Percentiles rank a stretch among this genome's conserved stretches.
phyloP scores from a whole-genome alignment of 1,284 basidiomycete genomes.

The Mrakiaceae sp. region DNA sequence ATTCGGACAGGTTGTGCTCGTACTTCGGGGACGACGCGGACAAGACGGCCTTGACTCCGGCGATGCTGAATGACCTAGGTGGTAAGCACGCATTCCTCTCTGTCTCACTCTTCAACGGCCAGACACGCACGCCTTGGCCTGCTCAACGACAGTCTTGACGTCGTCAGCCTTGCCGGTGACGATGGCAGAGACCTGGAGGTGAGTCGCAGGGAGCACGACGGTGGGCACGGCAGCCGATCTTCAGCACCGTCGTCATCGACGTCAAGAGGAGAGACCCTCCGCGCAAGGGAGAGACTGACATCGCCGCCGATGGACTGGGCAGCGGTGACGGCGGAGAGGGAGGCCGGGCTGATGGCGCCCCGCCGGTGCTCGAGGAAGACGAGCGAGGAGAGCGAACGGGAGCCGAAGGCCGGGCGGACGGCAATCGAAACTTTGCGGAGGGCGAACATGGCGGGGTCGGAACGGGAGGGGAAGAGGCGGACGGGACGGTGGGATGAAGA shows the following conservation, averaged over 20 bases:
- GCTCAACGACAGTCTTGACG: conserved; percentile 56
- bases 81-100: not conserved
- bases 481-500: too few relatives aligned
- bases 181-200: conserved; percentile 62
- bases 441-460: not conserved
- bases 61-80: not conserved
- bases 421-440: not conserved
- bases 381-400: conserved; percentile 41
- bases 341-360: conserved; percentile 68
- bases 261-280: too few relatives aligned
- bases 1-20: conserved; percentile 37
- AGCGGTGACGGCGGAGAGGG: conserved; percentile 82
- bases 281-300: conserved; percentile 22
- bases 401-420: not conserved
- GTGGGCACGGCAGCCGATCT: not conserved
- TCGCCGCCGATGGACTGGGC: conserved; percentile 70
- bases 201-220: not conserved
- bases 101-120: too few relatives aligned
- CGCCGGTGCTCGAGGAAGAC: conserved; percentile 80
- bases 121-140: conserved; percentile 60
- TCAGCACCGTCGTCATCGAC: too few relatives aligned
- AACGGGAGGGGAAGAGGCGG: not conserved
- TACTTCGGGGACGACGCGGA: conserved; percentile 35
- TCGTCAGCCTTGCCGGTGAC: conserved; percentile 65
- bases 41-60: conserved; percentile 37